Percentiles rank a stretch among this genome's conserved stretches.
phyloP scores from a whole-genome alignment of 2,329 filamentous ascomycete genomes.

The Fusarium phyllophilum region DNA sequence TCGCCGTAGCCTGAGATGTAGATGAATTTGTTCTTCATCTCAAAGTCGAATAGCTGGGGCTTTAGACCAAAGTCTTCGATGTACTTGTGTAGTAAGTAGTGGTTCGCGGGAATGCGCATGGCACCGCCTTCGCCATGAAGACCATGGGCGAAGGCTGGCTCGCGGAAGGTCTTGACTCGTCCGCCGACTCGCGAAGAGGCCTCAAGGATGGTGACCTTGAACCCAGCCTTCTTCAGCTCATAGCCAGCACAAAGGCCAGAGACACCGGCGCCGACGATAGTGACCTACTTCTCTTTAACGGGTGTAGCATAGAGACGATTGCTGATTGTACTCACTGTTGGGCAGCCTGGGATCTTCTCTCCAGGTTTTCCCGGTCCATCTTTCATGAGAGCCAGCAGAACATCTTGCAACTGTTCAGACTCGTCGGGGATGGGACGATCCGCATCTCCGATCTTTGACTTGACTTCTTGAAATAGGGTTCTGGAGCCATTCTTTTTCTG shows the following conservation, averaged over 20 bases:
- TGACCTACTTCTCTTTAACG: background rate
- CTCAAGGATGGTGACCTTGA: background rate
- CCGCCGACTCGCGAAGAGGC: background rate
- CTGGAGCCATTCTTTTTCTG: background rate
- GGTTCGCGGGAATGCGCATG: background rate
- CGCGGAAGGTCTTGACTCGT: background rate
- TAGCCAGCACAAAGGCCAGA: background rate
- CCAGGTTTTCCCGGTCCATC: background rate
- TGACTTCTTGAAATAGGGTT: background rate
- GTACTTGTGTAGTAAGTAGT: background rate
- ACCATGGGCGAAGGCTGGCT: background rate
- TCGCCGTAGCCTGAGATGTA: background rate
- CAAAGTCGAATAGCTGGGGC: background rate
- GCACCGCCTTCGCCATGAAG: background rate
- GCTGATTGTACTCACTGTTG: background rate
- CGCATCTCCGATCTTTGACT: background rate
- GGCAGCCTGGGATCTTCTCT: background rate
- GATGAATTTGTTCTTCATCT: slow-evolving; percentile 8
- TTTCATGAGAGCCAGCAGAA: background rate
- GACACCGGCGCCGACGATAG: background rate
- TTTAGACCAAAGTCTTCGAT: background rate
- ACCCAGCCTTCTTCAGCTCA: background rate
- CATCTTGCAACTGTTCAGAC: background rate
- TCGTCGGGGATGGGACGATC: background rate
- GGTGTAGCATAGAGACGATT: rapidly evolving